These are phyloP conservation scores for Lachnum nothofagi DNA, from an alignment of 2,329 filamentous ascomycete species.

Conservation along the genomic window DNA sequence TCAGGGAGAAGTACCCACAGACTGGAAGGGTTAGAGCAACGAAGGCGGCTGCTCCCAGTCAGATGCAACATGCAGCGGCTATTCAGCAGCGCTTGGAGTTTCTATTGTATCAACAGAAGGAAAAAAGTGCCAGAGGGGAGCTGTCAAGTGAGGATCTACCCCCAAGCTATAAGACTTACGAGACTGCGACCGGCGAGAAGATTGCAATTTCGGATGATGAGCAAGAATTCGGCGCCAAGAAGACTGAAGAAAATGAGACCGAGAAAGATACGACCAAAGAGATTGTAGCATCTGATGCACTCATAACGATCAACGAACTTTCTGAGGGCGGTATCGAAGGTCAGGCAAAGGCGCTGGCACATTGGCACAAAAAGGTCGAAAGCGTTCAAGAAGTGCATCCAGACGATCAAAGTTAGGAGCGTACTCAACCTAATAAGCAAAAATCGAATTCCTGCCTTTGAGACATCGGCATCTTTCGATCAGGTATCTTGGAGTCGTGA, in stretches of 20 bases:
- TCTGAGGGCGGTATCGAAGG: too few relatives aligned
- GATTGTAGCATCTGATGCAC: too few relatives aligned
- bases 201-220: neutral
- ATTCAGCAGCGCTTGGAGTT: constrained; percentile 28
- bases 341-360: too few relatives aligned
- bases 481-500: too few relatives aligned
- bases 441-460: too few relatives aligned
- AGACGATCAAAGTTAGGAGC: too few relatives aligned
- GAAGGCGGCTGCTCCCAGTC: constrained; percentile 5
- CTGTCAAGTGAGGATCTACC: neutral
- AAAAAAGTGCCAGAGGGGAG: constrained; percentile 14
- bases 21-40: constrained; percentile 26
- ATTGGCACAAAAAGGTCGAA: too few relatives aligned
- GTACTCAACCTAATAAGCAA: too few relatives aligned
- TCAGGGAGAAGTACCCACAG: constrained; percentile 29
- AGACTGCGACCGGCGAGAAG: neutral
- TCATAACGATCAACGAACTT: too few relatives aligned
- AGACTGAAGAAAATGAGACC: neutral
- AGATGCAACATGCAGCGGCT: constrained; percentile 17
- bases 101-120: constrained; percentile 24
- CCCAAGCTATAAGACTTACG: neutral
- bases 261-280: too few relatives aligned
- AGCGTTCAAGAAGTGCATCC: too few relatives aligned
- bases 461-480: too few relatives aligned
- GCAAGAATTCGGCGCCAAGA: neutral